Conservation (phyloP, 345 rosid species). For the Gossypium ekmanianum region DNA sequence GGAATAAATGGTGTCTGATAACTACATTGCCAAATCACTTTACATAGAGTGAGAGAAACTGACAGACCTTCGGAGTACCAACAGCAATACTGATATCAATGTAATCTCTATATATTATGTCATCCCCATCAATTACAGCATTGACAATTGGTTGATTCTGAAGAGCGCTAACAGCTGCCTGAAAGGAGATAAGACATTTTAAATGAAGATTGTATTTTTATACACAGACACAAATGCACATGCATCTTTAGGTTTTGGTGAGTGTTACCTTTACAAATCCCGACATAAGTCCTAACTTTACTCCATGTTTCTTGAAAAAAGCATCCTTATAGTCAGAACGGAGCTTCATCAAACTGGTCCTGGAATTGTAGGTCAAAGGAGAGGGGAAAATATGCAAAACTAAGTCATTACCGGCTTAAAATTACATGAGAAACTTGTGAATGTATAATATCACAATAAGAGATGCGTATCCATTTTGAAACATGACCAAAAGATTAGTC, state of each 20-base stretch:
- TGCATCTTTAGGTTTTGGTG: neutral
- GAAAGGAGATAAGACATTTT: constrained; percentile 19
- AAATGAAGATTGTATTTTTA: neutral
- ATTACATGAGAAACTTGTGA: neutral
- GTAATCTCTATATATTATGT: constrained; percentile 91
- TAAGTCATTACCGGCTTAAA: neutral
- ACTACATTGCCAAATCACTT: neutral
- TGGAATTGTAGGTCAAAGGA: constrained; percentile 23
- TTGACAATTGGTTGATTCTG: constrained; percentile 87
- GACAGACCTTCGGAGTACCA: constrained; percentile 79
- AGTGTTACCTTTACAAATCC: constrained; percentile 75
- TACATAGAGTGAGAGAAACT: neutral
- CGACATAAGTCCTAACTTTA: constrained; percentile 93
- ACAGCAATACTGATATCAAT: constrained; percentile 88
- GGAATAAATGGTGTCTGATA: neutral
- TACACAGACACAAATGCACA: neutral
- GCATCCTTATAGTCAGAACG: constrained; percentile 95
- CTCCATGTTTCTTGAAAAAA: constrained; percentile 88
- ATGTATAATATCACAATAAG: neutral
- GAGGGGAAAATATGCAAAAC: neutral
- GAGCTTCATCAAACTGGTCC: constrained; percentile 97
- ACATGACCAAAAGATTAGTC: neutral
- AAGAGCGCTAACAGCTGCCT: constrained; percentile 96
- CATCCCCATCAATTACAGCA: constrained; percentile 98
- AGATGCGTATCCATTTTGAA: neutral